phyloP scores from a whole-genome alignment of 1,284 basidiomycete genomes.

The Malassezia sympodialis region DNA sequence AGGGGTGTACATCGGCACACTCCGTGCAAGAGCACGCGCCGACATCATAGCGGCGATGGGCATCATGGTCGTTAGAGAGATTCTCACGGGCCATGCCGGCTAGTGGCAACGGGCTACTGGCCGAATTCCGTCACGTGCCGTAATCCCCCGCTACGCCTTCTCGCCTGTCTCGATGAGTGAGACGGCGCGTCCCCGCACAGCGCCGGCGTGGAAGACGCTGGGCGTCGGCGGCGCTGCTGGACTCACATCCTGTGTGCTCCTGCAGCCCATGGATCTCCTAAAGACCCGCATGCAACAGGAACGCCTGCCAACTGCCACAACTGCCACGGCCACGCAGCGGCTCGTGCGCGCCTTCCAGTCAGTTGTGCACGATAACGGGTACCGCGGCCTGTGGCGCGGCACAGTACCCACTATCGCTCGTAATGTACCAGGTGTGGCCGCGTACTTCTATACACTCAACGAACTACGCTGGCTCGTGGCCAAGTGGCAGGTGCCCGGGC shows the following conservation, averaged over 20 bases:
- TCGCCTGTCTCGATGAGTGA: slow-evolving; percentile 1
- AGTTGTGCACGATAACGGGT: slow-evolving; percentile 20
- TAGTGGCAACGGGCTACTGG: background rate
- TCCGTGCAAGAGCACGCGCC: slow-evolving; percentile 3
- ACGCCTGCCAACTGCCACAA: background rate
- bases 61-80: slow-evolving; percentile 6
- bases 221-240: slow-evolving; percentile 40
- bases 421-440: slow-evolving; percentile 45
- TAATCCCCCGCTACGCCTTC: background rate
- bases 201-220: slow-evolving; percentile 24
- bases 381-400: slow-evolving; percentile 40
- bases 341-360: slow-evolving; percentile 6
- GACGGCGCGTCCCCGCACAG: background rate
- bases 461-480: slow-evolving; percentile 32
- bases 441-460: slow-evolving; percentile 45
- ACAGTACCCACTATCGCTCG: slow-evolving; percentile 41
- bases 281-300: slow-evolving; percentile 45
- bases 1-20: slow-evolving; percentile 5
- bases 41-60: slow-evolving; percentile 2
- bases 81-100: background rate
- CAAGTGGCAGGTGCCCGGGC: slow-evolving; percentile 26
- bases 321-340: slow-evolving; percentile 3
- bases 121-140: background rate
- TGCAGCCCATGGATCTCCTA: slow-evolving; percentile 45
- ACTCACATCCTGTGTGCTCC: slow-evolving; percentile 38